Percentiles rank a stretch among this genome's conserved stretches.
Evolutionary conservation across 345 rosid species (phyloP).

Genomic region (Gossypium mustelinum): DNA sequence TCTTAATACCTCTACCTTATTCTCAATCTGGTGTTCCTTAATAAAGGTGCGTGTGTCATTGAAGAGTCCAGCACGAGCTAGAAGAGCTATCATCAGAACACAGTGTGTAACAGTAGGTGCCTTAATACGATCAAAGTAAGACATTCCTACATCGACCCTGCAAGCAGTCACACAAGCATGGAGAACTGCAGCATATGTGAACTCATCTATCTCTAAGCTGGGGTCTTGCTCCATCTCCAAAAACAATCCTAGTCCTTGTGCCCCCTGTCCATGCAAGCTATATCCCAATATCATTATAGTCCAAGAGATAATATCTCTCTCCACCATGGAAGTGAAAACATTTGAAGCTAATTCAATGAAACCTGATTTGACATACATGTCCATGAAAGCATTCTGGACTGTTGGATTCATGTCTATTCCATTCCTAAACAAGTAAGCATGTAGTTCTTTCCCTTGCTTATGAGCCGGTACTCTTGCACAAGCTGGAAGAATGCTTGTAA

Average conservation of each 20-base stretch:
- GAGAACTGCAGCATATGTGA: conserved; percentile 35
- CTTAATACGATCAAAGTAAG: conserved; percentile 35
- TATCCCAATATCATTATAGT: conserved; percentile 47
- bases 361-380: conserved; percentile 53
- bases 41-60: conserved; percentile 39
- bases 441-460: conserved; percentile 48
- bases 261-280: conserved; percentile 47
- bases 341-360: conserved; percentile 32
- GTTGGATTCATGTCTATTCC: conserved; percentile 26
- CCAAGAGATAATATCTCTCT: conserved; percentile 45
- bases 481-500: conserved; percentile 43
- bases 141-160: conserved; percentile 36
- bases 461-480: conserved; percentile 46
- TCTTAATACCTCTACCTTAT: conserved; percentile 33
- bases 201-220: conserved; percentile 31
- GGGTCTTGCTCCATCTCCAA: conserved; percentile 31
- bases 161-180: conserved; percentile 45
- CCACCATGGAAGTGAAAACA: conserved; percentile 32
- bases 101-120: conserved; percentile 31
- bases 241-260: conserved; percentile 35
- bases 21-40: conserved; percentile 29
- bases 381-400: conserved; percentile 44
- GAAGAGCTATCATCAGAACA: conserved; percentile 42
- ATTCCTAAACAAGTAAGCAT: conserved; percentile 44
- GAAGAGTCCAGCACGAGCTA: conserved; percentile 40